A percentile compares a stretch with the other conserved stretches of the same genome.
Conservation (phyloP, 805 yeast species). For the Pichia paraexigua region DNA sequence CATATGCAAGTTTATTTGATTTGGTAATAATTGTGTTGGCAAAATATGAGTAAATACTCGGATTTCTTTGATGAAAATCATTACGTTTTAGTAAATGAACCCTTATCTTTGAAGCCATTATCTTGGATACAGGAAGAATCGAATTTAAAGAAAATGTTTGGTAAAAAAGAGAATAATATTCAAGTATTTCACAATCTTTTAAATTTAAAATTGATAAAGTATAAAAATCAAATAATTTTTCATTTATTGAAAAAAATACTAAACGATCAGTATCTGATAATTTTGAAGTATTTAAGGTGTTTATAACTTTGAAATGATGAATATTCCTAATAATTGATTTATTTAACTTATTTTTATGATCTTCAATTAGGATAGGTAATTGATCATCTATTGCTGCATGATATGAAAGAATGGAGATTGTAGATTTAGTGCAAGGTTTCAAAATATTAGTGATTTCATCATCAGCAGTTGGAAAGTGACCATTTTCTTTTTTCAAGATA, state of each 20-base stretch:
- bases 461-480: neutral
- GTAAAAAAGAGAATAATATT: slow-evolving; percentile 1
- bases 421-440: neutral
- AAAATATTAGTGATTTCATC: neutral
- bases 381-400: slow-evolving; percentile 41
- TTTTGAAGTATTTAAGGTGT: slow-evolving; percentile 30
- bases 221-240: slow-evolving; percentile 43
- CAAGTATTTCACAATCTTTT: slow-evolving; percentile 8
- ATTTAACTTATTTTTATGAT: slow-evolving; percentile 27
- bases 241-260: slow-evolving; percentile 37
- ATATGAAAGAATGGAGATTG: slow-evolving; percentile 37
- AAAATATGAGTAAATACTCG: slow-evolving; percentile 6
- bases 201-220: slow-evolving; percentile 8
- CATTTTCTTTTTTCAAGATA: neutral
- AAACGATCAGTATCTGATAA: slow-evolving; percentile 28
- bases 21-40: neutral
- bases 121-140: neutral
- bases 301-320: slow-evolving; percentile 31
- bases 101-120: neutral
- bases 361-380: slow-evolving; percentile 53
- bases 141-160: neutral
- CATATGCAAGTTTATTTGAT: neutral
- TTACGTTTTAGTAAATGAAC: slow-evolving; percentile 7
- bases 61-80: slow-evolving; percentile 28
- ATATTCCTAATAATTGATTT: slow-evolving; percentile 27